These are phyloP conservation scores for Ophiocordyceps sinensis DNA, from an alignment of 2,329 filamentous ascomycete genomes.

Conservation along the genomic window DNA sequence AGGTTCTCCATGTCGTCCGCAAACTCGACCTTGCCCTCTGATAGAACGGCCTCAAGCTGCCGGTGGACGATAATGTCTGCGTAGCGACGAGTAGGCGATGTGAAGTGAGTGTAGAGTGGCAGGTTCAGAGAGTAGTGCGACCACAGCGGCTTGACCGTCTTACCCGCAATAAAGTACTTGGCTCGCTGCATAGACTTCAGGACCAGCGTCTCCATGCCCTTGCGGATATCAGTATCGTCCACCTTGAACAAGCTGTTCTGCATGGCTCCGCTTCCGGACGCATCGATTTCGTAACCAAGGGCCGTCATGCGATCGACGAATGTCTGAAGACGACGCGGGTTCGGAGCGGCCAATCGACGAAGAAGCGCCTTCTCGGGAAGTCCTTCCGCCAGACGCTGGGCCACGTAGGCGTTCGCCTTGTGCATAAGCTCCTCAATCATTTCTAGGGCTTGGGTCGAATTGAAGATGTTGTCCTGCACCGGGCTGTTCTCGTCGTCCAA, in stretches of 20 bases:
- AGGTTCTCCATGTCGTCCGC: constrained; percentile 77
- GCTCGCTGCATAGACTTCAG: constrained; percentile 93
- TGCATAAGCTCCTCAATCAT: constrained; percentile 90
- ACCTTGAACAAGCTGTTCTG: constrained; percentile 94
- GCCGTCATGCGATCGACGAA: constrained; percentile 89
- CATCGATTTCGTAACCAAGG: constrained; percentile 81
- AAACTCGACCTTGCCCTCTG: constrained; percentile 70
- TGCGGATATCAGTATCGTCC: constrained; percentile 74
- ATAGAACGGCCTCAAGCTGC: constrained; percentile 77
- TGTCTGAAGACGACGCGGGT: constrained; percentile 73
- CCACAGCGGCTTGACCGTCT: constrained; percentile 61
- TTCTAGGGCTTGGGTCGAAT: constrained; percentile 78
- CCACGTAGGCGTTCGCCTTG: constrained; percentile 82
- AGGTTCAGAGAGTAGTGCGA: constrained; percentile 88
- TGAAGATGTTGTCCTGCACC: constrained; percentile 91
- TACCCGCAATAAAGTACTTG: constrained; percentile 83
- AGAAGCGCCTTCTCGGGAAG: constrained; percentile 88
- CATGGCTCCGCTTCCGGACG: constrained; percentile 73
- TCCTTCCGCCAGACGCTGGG: constrained; percentile 63
- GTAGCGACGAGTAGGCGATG: constrained; percentile 85
- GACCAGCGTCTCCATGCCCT: constrained; percentile 94
- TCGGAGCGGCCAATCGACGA: constrained; percentile 73
- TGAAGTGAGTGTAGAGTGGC: constrained; percentile 94
- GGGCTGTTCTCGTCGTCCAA: constrained; percentile 97
- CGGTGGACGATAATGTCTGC: constrained; percentile 92